Evolutionary conservation across 331 rosid genomes (phyloP).

Genomic region (Quercus lobata): DNA sequence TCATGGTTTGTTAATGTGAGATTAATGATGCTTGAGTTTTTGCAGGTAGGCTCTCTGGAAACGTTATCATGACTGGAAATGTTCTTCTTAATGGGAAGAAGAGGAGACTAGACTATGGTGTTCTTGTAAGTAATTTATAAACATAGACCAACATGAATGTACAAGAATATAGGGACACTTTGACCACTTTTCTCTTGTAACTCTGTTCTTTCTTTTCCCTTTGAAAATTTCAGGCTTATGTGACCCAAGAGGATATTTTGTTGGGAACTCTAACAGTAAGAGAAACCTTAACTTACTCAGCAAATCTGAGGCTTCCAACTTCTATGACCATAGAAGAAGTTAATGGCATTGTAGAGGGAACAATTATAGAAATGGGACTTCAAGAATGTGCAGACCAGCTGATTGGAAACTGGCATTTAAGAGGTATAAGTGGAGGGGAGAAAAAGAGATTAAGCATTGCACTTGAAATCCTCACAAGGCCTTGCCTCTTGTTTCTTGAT

Average conservation of each 20-base stretch:
- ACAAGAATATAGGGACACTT: too few species aligned
- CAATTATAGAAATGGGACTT: conserved; percentile 86
- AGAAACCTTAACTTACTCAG: conserved; percentile 79
- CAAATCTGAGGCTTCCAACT: conserved; percentile 71
- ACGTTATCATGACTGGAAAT: conserved; percentile 73
- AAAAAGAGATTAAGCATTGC: conserved; percentile 89
- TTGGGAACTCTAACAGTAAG: conserved; percentile 85
- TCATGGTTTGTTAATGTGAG: background rate
- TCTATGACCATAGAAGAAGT: conserved; percentile 56
- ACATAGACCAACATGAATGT: too few species aligned
- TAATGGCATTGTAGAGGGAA: conserved; percentile 41
- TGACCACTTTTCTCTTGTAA: too few species aligned
- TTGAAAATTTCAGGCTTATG: conserved; percentile 65
- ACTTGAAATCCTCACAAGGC: conserved; percentile 83
- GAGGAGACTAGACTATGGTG: conserved; percentile 54
- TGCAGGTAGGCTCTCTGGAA: conserved; percentile 78
- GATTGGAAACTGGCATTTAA: conserved; percentile 87
- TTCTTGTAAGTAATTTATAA: conserved; percentile 45
- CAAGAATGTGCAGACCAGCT: conserved; percentile 81
- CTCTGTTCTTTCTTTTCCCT: too few species aligned
- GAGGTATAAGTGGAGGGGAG: conserved; percentile 96
- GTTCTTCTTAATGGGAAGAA: conserved; percentile 77
- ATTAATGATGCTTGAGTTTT: background rate
- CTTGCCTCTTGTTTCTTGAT: conserved; percentile 77
- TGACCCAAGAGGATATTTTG: conserved; percentile 86